Base-by-base conservation (phyloP, 2,329 filamentous ascomycete genomes). In the Cladobotryum mycophilum region DNA sequence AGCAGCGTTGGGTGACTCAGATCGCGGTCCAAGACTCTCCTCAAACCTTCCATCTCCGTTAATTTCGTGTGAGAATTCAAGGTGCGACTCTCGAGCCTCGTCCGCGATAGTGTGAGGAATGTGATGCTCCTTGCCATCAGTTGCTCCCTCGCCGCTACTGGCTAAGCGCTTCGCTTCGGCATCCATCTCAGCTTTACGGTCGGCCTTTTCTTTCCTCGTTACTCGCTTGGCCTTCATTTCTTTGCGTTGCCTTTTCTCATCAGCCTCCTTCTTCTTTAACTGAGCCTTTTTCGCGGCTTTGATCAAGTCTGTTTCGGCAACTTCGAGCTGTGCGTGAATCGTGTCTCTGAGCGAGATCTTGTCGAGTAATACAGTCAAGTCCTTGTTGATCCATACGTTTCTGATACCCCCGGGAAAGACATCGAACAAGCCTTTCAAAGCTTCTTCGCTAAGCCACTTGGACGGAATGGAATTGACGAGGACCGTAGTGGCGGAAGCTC, bases 361-460 rank as follows among this genome's bases (percentile, higher is more conserved):
- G 54, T 91, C 86, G 43, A 88, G 79, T 11, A 99, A 78, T 8
- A 85, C 79, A 41, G 91, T 88, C 58, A 89, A 85, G 63, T 99
- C 88, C 54, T 92, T 82, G 53, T 96, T 99, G 60, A 99, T 84
- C 91, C 92, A 99, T 43, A 99, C 88, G 59, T 97, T 97, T 53
- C 89, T 82, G 62, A 99, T 86, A 30, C 93, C 93, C 17, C 93
- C 93, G 0, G 93, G 93, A 60, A 96, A 97, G 1, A 97, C 91
- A 65, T 99, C 93, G 61, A 95, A 99, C 0, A 99, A 75, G 0
- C 86, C 86, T 52, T 83, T 79, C 4, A 99, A 76, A 1, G 89
- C 88, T 41, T 95, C 84, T 45, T 89, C 80, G 2, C 81, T 89
- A 7, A 95, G 81, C 93, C 93, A 99, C 63, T 95, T 95, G 38